Evolutionary conservation across 1,284 basidiomycete genomes (phyloP).

Genomic region (Inonotus obliquus): DNA sequence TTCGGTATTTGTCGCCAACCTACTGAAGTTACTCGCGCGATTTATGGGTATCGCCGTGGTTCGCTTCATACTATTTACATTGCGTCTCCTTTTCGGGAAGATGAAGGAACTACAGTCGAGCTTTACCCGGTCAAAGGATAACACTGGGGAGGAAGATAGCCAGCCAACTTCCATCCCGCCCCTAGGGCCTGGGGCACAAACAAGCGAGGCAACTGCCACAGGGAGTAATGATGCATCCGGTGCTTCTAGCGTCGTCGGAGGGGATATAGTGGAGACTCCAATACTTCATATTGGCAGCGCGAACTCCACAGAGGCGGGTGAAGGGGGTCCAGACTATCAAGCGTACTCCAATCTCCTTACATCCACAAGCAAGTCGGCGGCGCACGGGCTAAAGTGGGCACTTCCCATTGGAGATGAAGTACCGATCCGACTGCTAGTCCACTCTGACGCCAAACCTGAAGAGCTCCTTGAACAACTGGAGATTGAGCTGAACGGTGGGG

Average conservation of each 20-base stretch:
- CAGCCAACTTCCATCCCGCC: background rate
- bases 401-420: background rate
- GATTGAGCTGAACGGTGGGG: constrained; percentile 2
- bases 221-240: background rate
- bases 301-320: background rate
- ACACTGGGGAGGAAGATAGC: background rate
- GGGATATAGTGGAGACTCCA: background rate
- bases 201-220: background rate
- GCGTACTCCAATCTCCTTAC: background rate
- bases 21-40: background rate
- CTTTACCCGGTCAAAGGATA: too few species aligned
- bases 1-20: background rate
- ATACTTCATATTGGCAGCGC: background rate
- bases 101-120: background rate
- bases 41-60: constrained; percentile 3
- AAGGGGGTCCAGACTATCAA: too few species aligned
- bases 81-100: background rate
- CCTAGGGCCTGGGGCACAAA: background rate
- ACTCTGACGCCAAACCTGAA: background rate
- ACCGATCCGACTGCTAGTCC: background rate
- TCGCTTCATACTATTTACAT: background rate
- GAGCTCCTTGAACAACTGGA: background rate
- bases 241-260: background rate
- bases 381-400: background rate
- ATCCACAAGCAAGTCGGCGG: background rate